These are phyloP conservation scores for Physcomitrium patens DNA, from an alignment of 225 moss, liverwort and hornwort genomes.

Conservation along the genomic window DNA sequence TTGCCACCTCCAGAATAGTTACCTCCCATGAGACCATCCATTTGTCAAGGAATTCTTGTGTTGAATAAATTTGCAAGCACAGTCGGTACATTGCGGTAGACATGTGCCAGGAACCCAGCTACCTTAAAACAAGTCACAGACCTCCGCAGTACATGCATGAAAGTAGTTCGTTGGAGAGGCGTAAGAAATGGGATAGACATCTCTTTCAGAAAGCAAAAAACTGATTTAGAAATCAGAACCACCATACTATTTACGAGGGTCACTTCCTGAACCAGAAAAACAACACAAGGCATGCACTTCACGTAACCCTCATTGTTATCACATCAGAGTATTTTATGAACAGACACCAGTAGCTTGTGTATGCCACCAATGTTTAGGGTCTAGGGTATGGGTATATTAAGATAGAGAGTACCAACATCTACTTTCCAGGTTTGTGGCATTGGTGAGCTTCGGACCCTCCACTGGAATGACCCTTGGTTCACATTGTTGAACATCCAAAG, in stretches of 20 bases:
- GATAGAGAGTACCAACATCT: slow-evolving; percentile 22
- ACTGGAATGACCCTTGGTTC: slow-evolving; percentile 23
- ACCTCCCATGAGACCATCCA: slow-evolving; percentile 73
- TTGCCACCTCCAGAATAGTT: slow-evolving; percentile 80
- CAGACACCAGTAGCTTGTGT: too few relatives aligned
- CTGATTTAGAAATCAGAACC: not conserved
- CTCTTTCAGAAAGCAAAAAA: not conserved
- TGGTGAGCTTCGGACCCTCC: slow-evolving; percentile 7
- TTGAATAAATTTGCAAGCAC: slow-evolving; percentile 58
- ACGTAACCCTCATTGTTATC: not conserved
- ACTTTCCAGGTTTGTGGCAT: slow-evolving; percentile 6
- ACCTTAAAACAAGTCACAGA: slow-evolving; percentile 71
- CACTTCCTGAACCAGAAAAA: not conserved
- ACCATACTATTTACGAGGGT: not conserved
- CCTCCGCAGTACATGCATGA: slow-evolving; percentile 23
- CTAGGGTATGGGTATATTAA: too few relatives aligned
- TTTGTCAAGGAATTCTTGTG: slow-evolving; percentile 71
- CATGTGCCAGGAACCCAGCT: slow-evolving; percentile 71
- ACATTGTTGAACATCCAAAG: not conserved
- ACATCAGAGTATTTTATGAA: not conserved
- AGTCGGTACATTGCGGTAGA: slow-evolving; percentile 62
- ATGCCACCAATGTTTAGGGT: too few relatives aligned
- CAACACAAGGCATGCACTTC: not conserved
- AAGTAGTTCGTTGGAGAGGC: not conserved
- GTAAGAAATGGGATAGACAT: not conserved